Percentiles rank a stretch among this genome's conserved stretches.
These are phyloP conservation scores for Salix udensis DNA, from an alignment of 345 rosid species.

Conservation along the genomic window DNA sequence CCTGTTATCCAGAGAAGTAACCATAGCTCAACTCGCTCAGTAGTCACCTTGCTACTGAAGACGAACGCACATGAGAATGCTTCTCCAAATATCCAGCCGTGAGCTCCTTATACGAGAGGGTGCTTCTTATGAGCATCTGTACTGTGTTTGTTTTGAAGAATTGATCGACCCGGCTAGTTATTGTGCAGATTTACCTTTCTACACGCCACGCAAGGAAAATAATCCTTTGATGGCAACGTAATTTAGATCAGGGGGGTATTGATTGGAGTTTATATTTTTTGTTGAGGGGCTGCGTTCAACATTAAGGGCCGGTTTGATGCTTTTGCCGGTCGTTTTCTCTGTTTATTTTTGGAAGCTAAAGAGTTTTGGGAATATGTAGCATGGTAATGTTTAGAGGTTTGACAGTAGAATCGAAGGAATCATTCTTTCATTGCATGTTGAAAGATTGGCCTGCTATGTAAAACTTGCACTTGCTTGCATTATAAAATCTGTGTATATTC, in stretches of 20 bases:
- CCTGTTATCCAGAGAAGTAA: slow-evolving; percentile 28
- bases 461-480: neutral
- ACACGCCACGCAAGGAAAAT: slow-evolving; percentile 5
- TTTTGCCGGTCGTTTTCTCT: neutral
- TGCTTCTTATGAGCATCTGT: neutral
- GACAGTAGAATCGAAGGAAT: neutral
- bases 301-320: neutral
- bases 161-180: neutral
- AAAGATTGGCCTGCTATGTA: neutral
- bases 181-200: slow-evolving; percentile 6
- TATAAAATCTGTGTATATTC: neutral
- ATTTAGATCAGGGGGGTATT: neutral
- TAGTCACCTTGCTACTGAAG: slow-evolving; percentile 30
- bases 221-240: neutral
- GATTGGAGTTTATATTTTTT: neutral
- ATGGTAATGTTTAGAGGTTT: neutral
- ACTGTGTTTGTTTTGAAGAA: neutral
- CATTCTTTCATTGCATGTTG: neutral
- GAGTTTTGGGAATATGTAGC: neutral
- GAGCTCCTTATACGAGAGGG: slow-evolving; percentile 11
- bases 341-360: neutral
- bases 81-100: slow-evolving; percentile 60
- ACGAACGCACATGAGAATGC: slow-evolving; percentile 54
- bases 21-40: slow-evolving; percentile 28
- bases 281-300: slow-evolving; percentile 5